phyloP scores from a whole-genome alignment of 1,139 yeast species.

The Geotrichum bryndzae region DNA sequence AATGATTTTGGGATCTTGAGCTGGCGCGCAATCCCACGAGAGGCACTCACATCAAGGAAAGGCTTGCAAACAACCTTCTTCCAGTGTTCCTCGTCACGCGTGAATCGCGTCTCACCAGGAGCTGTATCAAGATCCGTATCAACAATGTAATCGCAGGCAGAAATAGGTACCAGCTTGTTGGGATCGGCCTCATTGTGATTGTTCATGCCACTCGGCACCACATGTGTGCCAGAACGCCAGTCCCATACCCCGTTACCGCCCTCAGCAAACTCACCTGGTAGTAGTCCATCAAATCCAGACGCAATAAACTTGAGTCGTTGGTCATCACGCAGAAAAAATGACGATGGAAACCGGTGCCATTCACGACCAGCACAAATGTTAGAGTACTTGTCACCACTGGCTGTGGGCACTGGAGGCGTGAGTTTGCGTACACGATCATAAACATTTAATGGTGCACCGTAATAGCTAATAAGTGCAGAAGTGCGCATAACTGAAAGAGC shows the following conservation, averaged over 20 bases:
- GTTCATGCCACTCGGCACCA: conserved; percentile 62
- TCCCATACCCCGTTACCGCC: conserved; percentile 15
- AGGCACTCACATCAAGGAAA: conserved; percentile 36
- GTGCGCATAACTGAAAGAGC: conserved; percentile 30
- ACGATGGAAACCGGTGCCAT: conserved; percentile 90
- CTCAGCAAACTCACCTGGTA: conserved; percentile 82
- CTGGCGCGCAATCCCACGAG: conserved; percentile 39
- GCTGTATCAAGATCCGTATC: conserved; percentile 30
- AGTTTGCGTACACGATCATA: conserved; percentile 20
- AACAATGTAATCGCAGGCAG: conserved; percentile 35
- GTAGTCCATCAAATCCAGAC: conserved; percentile 77
- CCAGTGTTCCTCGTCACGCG: conserved; percentile 32
- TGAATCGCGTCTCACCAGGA: conserved; percentile 24
- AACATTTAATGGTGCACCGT: conserved; percentile 36
- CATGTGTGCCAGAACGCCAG: conserved; percentile 30
- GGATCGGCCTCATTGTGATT: conserved; percentile 49
- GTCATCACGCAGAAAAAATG: conserved; percentile 65
- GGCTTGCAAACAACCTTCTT: conserved; percentile 31
- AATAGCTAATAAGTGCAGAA: conserved; percentile 32
- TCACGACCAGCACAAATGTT: conserved; percentile 86
- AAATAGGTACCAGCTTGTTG: conserved; percentile 25
- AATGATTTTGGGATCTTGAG: conserved; percentile 35
- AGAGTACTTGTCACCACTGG: conserved; percentile 34
- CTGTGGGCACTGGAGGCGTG: conserved; percentile 1
- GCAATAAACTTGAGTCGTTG: conserved; percentile 59